These are phyloP conservation scores for Keithomyces neogunnii DNA, from an alignment of 2,329 filamentous ascomycete genomes.

Conservation along the genomic window DNA sequence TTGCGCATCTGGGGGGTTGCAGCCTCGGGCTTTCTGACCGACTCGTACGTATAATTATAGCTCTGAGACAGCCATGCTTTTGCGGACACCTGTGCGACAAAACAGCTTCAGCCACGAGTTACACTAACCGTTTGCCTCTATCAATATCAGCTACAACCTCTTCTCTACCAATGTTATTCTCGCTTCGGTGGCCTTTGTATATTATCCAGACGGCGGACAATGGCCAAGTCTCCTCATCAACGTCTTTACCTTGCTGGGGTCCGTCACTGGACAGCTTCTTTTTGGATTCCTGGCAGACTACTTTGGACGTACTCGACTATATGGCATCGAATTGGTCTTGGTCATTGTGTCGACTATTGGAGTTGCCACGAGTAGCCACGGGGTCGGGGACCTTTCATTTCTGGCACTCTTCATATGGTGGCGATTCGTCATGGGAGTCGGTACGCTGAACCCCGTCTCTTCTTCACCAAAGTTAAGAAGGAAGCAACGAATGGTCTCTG, in stretches of 20 bases:
- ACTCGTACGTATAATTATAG: slow-evolving; percentile 32
- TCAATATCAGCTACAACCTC: slow-evolving; percentile 36
- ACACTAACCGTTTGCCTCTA: neutral
- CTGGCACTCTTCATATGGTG: slow-evolving; percentile 43
- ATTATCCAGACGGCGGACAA: slow-evolving; percentile 36
- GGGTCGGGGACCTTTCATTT: slow-evolving; percentile 41
- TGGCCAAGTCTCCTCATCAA: slow-evolving; percentile 42
- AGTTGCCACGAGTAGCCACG: slow-evolving; percentile 42
- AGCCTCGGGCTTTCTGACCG: slow-evolving; percentile 45
- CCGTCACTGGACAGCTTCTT: slow-evolving; percentile 40
- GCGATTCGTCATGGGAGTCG: slow-evolving; percentile 47
- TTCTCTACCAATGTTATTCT: slow-evolving; percentile 47
- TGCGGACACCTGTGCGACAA: neutral
- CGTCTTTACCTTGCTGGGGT: slow-evolving; percentile 43
- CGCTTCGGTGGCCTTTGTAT: slow-evolving; percentile 44
- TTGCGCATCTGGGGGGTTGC: slow-evolving; percentile 45
- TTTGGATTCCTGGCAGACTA: slow-evolving; percentile 47
- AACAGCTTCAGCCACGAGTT: neutral
- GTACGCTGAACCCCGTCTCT: slow-evolving; percentile 18
- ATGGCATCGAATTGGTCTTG: slow-evolving; percentile 47
- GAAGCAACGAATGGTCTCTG: neutral
- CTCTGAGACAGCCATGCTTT: neutral
- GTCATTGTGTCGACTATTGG: slow-evolving; percentile 50
- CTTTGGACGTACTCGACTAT: slow-evolving; percentile 45
- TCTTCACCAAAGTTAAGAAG: neutral